These are phyloP conservation scores for Pleurotus giganteus DNA, from an alignment of 768 basidiomycete species.

Conservation along the genomic window DNA sequence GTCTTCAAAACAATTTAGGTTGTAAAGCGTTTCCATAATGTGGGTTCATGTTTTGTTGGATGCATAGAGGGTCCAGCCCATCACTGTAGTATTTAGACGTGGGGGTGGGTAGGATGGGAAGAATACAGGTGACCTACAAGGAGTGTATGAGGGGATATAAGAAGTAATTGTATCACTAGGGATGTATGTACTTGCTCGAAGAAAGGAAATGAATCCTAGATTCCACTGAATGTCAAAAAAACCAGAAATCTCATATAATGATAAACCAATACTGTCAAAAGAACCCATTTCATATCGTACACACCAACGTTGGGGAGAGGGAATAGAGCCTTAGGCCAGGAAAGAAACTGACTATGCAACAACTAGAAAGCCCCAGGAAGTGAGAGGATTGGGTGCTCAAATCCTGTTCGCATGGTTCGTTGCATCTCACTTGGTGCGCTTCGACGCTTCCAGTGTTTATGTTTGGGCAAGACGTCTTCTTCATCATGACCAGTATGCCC, in stretches of 20 bases:
- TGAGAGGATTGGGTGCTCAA: slow-evolving; percentile 56
- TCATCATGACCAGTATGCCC: slow-evolving; percentile 18
- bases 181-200: slow-evolving; percentile 1
- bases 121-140: slow-evolving; percentile 8
- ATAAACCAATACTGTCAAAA: slow-evolving; percentile 1
- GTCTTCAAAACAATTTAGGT: background rate
- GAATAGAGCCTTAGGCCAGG: background rate
- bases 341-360: slow-evolving; percentile 18
- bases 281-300: slow-evolving; percentile 4
- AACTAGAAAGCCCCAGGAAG: slow-evolving; percentile 59
- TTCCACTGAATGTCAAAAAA: slow-evolving; percentile 15
- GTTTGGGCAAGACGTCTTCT: slow-evolving; percentile 46
- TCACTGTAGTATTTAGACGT: background rate
- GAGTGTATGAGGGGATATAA: slow-evolving; percentile 3
- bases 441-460: slow-evolving; percentile 15
- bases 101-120: background rate
- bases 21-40: background rate
- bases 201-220: slow-evolving; percentile 5
- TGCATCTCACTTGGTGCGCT: slow-evolving; percentile 66
- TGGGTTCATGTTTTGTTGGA: background rate
- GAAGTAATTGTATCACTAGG: background rate
- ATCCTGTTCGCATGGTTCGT: slow-evolving; percentile 46
- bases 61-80: slow-evolving; percentile 4
- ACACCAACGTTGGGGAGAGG: background rate
- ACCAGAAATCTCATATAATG: slow-evolving; percentile 4